phyloP scores from a whole-genome alignment of 2,329 filamentous ascomycete species.

The Penicillium decumbens region DNA sequence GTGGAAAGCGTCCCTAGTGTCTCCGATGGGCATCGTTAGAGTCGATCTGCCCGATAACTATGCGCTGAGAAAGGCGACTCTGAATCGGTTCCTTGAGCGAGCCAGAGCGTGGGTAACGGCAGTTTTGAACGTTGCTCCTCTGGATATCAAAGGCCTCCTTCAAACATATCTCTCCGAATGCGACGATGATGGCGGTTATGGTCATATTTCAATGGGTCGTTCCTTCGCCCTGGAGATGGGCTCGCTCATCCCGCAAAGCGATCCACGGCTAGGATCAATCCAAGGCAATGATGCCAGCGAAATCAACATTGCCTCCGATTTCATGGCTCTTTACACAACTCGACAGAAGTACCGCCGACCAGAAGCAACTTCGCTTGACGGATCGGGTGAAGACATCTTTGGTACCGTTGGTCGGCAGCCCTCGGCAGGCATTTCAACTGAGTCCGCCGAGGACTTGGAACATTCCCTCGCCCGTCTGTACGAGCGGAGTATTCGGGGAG shows the following conservation, averaged over 20 bases:
- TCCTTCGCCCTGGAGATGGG: slow-evolving; percentile 95
- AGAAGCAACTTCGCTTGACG: slow-evolving; percentile 53
- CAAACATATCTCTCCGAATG: slow-evolving; percentile 96
- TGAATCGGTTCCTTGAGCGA: slow-evolving; percentile 70
- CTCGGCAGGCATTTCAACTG: slow-evolving; percentile 8
- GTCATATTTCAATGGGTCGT: slow-evolving; percentile 83
- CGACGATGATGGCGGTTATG: slow-evolving; percentile 84
- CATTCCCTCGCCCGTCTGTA: slow-evolving; percentile 68
- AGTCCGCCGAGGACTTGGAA: slow-evolving; percentile 46
- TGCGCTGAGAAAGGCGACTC: slow-evolving; percentile 69
- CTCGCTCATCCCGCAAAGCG: slow-evolving; percentile 74
- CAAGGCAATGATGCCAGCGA: slow-evolving; percentile 67
- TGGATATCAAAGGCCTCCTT: slow-evolving; percentile 90
- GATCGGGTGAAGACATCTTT: slow-evolving; percentile 5
- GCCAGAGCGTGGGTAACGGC: slow-evolving; percentile 75
- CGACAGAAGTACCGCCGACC: slow-evolving; percentile 92
- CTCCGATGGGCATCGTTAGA: slow-evolving; percentile 68
- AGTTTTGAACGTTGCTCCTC: slow-evolving; percentile 76
- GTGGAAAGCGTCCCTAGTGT: slow-evolving; percentile 76
- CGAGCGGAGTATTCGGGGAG: slow-evolving; percentile 63
- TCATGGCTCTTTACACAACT: slow-evolving; percentile 94
- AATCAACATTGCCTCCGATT: slow-evolving; percentile 91
- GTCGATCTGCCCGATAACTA: slow-evolving; percentile 95
- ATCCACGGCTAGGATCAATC: slow-evolving; percentile 76
- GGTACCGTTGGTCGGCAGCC: slow-evolving; percentile 9